A percentile compares a stretch with the other conserved stretches of the same genome.
phyloP scores from a whole-genome alignment of 2,329 filamentous ascomycete species.

The Cytospora piceicola region DNA sequence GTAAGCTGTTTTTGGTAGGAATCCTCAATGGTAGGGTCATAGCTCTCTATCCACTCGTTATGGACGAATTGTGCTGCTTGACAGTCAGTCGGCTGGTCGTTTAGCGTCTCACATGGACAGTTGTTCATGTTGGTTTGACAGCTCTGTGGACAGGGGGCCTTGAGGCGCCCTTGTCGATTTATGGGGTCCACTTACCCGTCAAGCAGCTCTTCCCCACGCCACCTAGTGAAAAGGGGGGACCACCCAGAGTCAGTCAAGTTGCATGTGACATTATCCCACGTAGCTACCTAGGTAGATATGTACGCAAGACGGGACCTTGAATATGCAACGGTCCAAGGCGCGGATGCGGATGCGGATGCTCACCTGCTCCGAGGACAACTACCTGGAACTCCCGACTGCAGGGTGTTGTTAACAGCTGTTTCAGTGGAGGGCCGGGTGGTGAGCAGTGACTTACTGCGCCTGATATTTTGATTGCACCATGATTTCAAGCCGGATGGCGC shows the following conservation, averaged over 20 bases:
- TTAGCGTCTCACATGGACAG: conserved; percentile 29
- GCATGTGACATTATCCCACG: conserved; percentile 16
- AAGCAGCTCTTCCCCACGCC: conserved; percentile 92
- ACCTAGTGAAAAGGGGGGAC: conserved; percentile 52
- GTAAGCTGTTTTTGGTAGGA: conserved; percentile 75
- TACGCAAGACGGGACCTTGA: background rate
- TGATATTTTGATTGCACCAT: conserved; percentile 31
- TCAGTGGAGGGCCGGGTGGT: conserved; percentile 10
- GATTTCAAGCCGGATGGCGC: conserved; percentile 24
- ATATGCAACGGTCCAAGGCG: conserved; percentile 1
- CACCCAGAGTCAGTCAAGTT: conserved; percentile 37
- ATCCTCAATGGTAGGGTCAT: conserved; percentile 79
- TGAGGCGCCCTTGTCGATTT: conserved; percentile 30
- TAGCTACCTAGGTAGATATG: background rate
- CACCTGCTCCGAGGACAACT: conserved; percentile 80
- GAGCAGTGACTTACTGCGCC: conserved; percentile 28
- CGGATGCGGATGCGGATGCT: conserved; percentile 37
- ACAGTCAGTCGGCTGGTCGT: conserved; percentile 26
- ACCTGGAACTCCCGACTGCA: conserved; percentile 77
- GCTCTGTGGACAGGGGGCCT: conserved; percentile 27
- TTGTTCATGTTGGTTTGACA: conserved; percentile 22
- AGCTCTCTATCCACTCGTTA: conserved; percentile 91
- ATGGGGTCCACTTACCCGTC: conserved; percentile 65
- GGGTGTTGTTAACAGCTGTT: conserved; percentile 21
- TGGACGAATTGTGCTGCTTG: conserved; percentile 86